phyloP scores from a whole-genome alignment of 768 basidiomycete species.

The Tulasnella calospora region DNA sequence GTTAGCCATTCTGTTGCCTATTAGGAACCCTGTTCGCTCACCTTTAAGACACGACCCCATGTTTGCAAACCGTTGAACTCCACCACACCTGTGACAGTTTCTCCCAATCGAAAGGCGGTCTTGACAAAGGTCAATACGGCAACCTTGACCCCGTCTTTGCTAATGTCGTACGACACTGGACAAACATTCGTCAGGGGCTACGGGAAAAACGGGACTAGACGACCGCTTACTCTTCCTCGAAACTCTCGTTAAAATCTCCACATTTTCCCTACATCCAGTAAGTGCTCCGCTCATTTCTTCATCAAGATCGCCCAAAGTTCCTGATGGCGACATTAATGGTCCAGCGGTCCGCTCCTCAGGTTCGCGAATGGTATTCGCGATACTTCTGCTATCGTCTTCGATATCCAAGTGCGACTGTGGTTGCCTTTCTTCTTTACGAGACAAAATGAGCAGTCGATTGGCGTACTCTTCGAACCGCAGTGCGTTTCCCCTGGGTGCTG shows the following conservation, averaged over 20 bases:
- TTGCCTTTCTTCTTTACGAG: background rate
- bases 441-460: slow-evolving; percentile 6
- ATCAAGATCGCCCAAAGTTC: slow-evolving; percentile 14
- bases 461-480: slow-evolving; percentile 22
- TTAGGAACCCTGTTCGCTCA: slow-evolving; percentile 33
- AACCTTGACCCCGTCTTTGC: slow-evolving; percentile 84
- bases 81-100: slow-evolving; percentile 85
- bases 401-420: background rate
- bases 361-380: background rate
- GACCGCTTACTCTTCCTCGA: slow-evolving; percentile 70
- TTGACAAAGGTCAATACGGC: slow-evolving; percentile 90
- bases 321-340: slow-evolving; percentile 6
- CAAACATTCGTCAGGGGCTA: background rate
- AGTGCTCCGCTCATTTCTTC: slow-evolving; percentile 40
- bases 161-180: slow-evolving; percentile 88
- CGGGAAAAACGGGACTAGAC: background rate
- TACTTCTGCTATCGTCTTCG: slow-evolving; percentile 17
- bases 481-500: background rate
- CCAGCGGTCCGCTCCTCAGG: background rate
- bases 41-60: slow-evolving; percentile 75
- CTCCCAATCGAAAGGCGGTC: slow-evolving; percentile 84
- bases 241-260: slow-evolving; percentile 85
- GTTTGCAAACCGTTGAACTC: slow-evolving; percentile 73
- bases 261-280: slow-evolving; percentile 65
- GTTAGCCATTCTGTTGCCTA: background rate